These are phyloP conservation scores for Phytophthora brassicae DNA, from an alignment of 352 stramenopile species.

Conservation along the genomic window DNA sequence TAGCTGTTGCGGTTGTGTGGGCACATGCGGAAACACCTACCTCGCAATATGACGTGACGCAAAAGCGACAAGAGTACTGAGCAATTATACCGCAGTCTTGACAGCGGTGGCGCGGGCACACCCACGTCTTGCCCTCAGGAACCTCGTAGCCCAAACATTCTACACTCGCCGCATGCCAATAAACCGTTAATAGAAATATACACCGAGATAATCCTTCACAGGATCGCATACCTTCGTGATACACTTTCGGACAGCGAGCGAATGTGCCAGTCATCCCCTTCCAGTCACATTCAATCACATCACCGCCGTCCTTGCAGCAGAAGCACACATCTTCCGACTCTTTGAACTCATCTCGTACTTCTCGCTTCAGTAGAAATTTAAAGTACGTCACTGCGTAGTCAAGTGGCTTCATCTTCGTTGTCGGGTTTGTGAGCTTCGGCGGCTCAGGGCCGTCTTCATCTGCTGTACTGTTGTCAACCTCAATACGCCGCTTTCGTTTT, in stretches of 20 bases:
- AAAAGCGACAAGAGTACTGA: conserved; percentile 62
- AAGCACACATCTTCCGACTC: conserved; percentile 85
- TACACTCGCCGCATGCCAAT: conserved; percentile 16
- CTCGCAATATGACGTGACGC: conserved; percentile 72
- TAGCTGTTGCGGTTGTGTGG: no score
- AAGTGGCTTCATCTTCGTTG: conserved; percentile 43
- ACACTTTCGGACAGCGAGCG: conserved; percentile 73
- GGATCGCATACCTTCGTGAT: conserved; percentile 60
- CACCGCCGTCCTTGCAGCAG: conserved; percentile 82
- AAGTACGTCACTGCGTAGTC: conserved; percentile 75
- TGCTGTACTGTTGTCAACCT: conserved; percentile 29
- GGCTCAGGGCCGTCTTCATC: conserved; percentile 16
- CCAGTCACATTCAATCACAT: conserved; percentile 83
- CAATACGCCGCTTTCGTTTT: conserved; percentile 47
- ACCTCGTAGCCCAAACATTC: conserved; percentile 73
- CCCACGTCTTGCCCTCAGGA: conserved; percentile 56
- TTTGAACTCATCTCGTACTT: conserved; percentile 29
- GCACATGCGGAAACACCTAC: conserved; percentile 17
- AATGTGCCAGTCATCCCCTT: conserved; percentile 38
- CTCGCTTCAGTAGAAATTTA: conserved; percentile 56
- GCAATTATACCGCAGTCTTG: conserved; percentile 62
- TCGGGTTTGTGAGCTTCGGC: conserved; percentile 1
- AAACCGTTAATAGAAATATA: conserved; percentile 3
- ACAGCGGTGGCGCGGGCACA: conserved; percentile 72
- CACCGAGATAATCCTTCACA: neutral